A percentile compares a stretch with the other conserved stretches of the same genome.
Evolutionary conservation across 805 yeast species (phyloP).

Genomic region (Metschnikowia baotianmanensis): DNA sequence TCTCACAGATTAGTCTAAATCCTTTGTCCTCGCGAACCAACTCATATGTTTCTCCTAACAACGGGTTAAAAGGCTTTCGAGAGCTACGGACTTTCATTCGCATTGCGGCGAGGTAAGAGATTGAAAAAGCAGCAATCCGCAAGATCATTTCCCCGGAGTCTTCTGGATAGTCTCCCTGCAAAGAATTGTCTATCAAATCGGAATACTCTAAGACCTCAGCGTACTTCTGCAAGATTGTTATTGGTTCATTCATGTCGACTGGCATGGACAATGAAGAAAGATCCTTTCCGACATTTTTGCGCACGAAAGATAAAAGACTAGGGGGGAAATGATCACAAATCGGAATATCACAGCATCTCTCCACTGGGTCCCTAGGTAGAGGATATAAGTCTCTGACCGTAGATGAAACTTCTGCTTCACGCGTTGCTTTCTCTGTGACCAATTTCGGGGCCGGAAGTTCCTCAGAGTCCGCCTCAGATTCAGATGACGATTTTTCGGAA

Average conservation of each 20-base stretch:
- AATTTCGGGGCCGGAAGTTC: slow-evolving; percentile 12
- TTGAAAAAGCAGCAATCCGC: slow-evolving; percentile 78
- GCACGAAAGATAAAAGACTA: slow-evolving; percentile 69
- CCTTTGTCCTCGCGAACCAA: slow-evolving; percentile 81
- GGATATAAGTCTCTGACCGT: slow-evolving; percentile 57
- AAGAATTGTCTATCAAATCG: slow-evolving; percentile 60
- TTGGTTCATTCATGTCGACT: slow-evolving; percentile 89
- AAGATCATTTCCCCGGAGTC: slow-evolving; percentile 58
- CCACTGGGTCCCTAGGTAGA: slow-evolving; percentile 49
- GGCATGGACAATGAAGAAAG: slow-evolving; percentile 87
- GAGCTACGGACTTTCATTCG: slow-evolving; percentile 72
- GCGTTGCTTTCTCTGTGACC: background rate
- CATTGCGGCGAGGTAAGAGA: slow-evolving; percentile 66
- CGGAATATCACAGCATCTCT: slow-evolving; percentile 58
- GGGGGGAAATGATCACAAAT: slow-evolving; percentile 73
- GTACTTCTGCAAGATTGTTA: slow-evolving; percentile 74
- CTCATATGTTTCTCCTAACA: slow-evolving; percentile 91
- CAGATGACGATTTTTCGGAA: slow-evolving; percentile 19
- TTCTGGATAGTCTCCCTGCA: slow-evolving; percentile 40
- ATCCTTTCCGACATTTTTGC: slow-evolving; percentile 93
- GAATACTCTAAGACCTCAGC: slow-evolving; percentile 81
- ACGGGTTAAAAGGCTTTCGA: slow-evolving; percentile 93
- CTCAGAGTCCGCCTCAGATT: slow-evolving; percentile 14
- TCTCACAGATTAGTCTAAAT: slow-evolving; percentile 73
- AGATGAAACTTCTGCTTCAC: background rate